A percentile compares a stretch with the other conserved stretches of the same genome.
Conservation (phyloP, 345 rosid species). For the Eucalyptus leucophloia region DNA sequence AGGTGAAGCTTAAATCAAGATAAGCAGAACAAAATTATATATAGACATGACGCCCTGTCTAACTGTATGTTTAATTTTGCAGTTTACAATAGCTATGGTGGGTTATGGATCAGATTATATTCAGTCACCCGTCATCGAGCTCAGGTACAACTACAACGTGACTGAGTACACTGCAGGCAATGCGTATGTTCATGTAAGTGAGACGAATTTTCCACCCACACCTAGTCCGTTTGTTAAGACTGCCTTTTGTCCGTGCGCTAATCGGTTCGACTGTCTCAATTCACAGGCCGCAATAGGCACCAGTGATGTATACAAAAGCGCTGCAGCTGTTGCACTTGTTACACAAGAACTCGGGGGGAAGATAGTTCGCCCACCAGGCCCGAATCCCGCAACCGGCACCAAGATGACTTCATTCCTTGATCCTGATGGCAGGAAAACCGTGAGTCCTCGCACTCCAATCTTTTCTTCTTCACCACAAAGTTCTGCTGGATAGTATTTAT, state of each 20-base stretch:
- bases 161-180: conserved; percentile 27
- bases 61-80: background rate
- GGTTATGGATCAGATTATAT: conserved; percentile 23
- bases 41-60: background rate
- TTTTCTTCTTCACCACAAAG: background rate
- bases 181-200: conserved; percentile 20
- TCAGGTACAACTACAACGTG: conserved; percentile 25
- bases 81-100: conserved; percentile 35
- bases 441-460: background rate
- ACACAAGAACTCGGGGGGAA: conserved; percentile 27
- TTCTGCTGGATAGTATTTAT: background rate
- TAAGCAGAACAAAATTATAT: background rate
- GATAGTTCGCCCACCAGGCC: conserved; percentile 27
- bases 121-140: conserved; percentile 22
- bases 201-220: background rate
- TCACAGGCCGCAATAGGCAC: conserved; percentile 21
- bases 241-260: background rate
- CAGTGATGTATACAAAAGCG: conserved; percentile 32
- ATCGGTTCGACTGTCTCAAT: background rate
- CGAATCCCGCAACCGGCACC: conserved; percentile 15
- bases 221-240: background rate
- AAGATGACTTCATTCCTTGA: conserved; percentile 27
- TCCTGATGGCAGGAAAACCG: conserved; percentile 40
- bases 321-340: conserved; percentile 13
- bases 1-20: background rate